Evolutionary conservation across 306 rosid genomes (phyloP), one percentile per base, ranked within the genome.

Genomic region (Cucurbita moschata): DNA sequence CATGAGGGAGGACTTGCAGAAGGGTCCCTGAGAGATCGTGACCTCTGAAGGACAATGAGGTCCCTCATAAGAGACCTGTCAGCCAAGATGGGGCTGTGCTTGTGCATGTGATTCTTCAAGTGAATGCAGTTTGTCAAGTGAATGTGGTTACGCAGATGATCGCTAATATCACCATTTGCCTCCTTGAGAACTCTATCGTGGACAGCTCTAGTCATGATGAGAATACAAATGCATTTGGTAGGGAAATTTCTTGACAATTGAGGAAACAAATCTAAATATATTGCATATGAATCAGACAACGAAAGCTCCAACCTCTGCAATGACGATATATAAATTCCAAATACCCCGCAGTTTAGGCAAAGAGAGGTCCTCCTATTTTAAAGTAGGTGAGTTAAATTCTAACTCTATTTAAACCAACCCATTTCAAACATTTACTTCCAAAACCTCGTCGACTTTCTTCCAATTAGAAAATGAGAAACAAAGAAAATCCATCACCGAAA

Each of bases 21-120:
- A 56, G 99, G 99, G 79, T 95, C 99, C 77, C 97, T 75, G 68
- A 95, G 91, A 60, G 97, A 95, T 10, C 97, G 85, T 0, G 99
- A 88, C 74, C 97, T 85, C 81, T 91, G 97, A 52, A 95, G 87
- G 85, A 87, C 97, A 68, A 88, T 88, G 50, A 95, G 91, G 82
- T 95, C 96, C 79, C 99, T 88, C 91, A 86, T 86, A 56, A 95
- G 92, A 7, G 93, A 89, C 85, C 99, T 87, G 77, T 95, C 91
- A 35, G 97, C 79, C 74, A 95, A 23, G 56, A 91, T 88, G 62
- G 99, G 97, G 78, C 99, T 95, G 76, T 89, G 91, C 86, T 89
- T 95, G 81, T 95, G 99, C 97, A 95, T 91, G 61, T 95, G 99
- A 79, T 95, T 95, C 96, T 95, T 95, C 90, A 95, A 81, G 88